Base-by-base conservation (phyloP, 768 basidiomycete species). In the Russula brevipes region DNA sequence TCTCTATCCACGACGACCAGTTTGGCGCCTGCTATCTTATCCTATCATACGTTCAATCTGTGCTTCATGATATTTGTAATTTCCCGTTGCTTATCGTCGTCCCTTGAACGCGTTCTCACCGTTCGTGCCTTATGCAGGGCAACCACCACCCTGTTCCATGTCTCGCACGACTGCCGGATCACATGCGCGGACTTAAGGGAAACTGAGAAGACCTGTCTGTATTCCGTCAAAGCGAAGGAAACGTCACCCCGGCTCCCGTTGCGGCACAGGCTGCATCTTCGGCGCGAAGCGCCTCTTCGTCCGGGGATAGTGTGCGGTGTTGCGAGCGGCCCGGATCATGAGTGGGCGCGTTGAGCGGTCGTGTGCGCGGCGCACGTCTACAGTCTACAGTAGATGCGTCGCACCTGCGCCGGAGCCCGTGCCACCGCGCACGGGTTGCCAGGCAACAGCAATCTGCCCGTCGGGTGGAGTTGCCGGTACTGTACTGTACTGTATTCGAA, bases 181-280 rank as follows among this genome's bases (percentile, higher is more conserved):
- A 8, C n/a, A 16, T 1, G 31, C n/a, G 17, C 17, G 36, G 38
- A 30, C 12, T 17, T 30, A 41, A 24, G 19, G 19, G 16, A 11
- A 24, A 31, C 11, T 17, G 41, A 14, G 49, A 31, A 31, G 5
- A 4, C 24, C 24, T 24, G 24, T 24, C 24, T 30, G 36, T 16
- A 19, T 57, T 33, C 53, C 44, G 2, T 39, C 45, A 7, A 7
- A 31, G 16, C 24, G 24, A 24, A 24, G 24, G 24, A 24, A 24
- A 24, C 53, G 41, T 66, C 64, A 10, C 61, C 64, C 16, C 51
- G 55, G 24, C 24, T 64, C 64, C 10, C 61, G 57, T 39, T 58
- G 55, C 17, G 53, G 62, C 19, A 54, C 53, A 9, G 62, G 62
- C 7, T 59, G 63, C 52, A 56, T 58, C 41, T 6, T 55, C 42